Conservation (phyloP, 495 filamentous ascomycete species). For the Collariella sp. region DNA sequence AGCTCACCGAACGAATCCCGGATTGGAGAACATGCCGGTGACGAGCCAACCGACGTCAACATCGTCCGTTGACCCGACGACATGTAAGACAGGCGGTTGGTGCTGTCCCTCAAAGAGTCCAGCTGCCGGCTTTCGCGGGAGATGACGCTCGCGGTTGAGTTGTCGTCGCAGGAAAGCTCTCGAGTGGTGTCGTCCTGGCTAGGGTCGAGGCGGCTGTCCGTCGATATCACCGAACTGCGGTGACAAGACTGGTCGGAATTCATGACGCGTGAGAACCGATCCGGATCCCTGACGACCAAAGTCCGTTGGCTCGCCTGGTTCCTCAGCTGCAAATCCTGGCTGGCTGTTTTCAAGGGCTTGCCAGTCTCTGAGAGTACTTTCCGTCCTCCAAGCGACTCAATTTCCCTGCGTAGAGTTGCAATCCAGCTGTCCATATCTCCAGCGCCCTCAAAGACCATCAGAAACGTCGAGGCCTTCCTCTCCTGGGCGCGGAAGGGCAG, state of each 20-base stretch:
- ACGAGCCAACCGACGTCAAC: constrained; percentile 47
- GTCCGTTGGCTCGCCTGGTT: constrained; percentile 43
- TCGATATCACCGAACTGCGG: constrained; percentile 9
- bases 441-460: constrained; percentile 73
- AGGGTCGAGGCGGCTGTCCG: constrained; percentile 17
- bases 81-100: constrained; percentile 53
- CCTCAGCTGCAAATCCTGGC: constrained; percentile 32
- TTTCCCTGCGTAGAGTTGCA: constrained; percentile 53
- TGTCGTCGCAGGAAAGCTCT: constrained; percentile 32
- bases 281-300: constrained; percentile 44
- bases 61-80: constrained; percentile 52
- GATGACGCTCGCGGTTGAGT: constrained; percentile 40
- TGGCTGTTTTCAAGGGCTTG: constrained; percentile 32
- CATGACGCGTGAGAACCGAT: constrained; percentile 33
- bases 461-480: constrained; percentile 55
- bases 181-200: constrained; percentile 18
- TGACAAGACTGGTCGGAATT: constrained; percentile 29
- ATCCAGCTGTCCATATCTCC: constrained; percentile 86
- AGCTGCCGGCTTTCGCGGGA: constrained; percentile 44
- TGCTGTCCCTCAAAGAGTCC: constrained; percentile 41
- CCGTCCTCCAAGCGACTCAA: constrained; percentile 60
- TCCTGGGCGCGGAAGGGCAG: constrained; percentile 59
- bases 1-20: constrained; percentile 39
- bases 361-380: constrained; percentile 54
- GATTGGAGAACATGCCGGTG: constrained; percentile 42